phyloP scores from a whole-genome alignment of 2,329 filamentous ascomycete genomes.

The Parastagonospora nodorum region DNA sequence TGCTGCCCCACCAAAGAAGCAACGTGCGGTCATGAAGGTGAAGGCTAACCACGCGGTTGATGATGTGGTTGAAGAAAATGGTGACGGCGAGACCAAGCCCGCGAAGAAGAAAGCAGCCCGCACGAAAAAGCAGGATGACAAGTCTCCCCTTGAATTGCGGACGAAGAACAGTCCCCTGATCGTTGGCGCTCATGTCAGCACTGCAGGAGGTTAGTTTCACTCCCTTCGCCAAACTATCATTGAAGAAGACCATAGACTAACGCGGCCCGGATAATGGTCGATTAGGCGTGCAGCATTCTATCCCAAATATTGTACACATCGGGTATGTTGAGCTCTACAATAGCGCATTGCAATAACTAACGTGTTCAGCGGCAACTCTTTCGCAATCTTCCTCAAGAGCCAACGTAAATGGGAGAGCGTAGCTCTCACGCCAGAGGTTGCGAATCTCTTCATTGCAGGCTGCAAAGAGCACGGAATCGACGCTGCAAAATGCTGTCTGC shows the following conservation, averaged over 20 bases:
- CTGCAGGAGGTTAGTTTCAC: slow-evolving; percentile 73
- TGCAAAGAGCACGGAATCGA: slow-evolving; percentile 75
- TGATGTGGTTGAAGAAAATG: slow-evolving; percentile 11
- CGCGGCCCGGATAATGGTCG: slow-evolving; percentile 17
- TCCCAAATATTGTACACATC: slow-evolving; percentile 77
- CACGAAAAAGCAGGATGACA: slow-evolving; percentile 54
- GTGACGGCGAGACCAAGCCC: slow-evolving; percentile 50
- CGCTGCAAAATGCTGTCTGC: slow-evolving; percentile 75
- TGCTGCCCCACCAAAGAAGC: slow-evolving; percentile 17
- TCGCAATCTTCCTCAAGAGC: slow-evolving; percentile 93
- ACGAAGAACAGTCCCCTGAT: slow-evolving; percentile 77
- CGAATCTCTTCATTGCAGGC: slow-evolving; percentile 69
- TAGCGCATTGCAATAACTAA: slow-evolving; percentile 23
- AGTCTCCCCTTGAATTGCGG: slow-evolving; percentile 68
- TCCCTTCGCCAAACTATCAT: neutral
- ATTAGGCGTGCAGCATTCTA: slow-evolving; percentile 83
- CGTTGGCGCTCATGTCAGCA: slow-evolving; percentile 90
- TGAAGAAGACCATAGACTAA: slow-evolving; percentile 17
- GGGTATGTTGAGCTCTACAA: slow-evolving; percentile 52
- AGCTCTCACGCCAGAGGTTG: slow-evolving; percentile 70
- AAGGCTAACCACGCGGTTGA: slow-evolving; percentile 22
- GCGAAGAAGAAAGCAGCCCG: slow-evolving; percentile 47
- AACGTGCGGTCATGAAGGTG: slow-evolving; percentile 18
- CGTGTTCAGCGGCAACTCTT: slow-evolving; percentile 74
- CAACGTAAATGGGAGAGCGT: slow-evolving; percentile 94